Conservation (phyloP, 257 asterid genomes). For the Cinchona pubescens region DNA sequence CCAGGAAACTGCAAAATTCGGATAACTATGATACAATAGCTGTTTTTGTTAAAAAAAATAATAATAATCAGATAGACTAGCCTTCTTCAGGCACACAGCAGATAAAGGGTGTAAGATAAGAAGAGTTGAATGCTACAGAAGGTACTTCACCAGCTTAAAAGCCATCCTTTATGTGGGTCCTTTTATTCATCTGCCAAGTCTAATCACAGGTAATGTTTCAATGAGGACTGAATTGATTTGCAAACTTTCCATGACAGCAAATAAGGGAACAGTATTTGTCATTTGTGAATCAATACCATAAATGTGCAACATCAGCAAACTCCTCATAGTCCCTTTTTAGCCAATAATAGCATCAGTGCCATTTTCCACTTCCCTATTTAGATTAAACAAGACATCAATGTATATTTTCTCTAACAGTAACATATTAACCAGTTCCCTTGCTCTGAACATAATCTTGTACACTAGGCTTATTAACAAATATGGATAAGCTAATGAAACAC, state of each 20-base stretch:
- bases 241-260: neutral
- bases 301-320: neutral
- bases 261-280: no score
- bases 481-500: neutral
- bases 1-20: constrained; percentile 70
- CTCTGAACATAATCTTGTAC: neutral
- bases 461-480: neutral
- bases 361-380: no score
- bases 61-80: neutral
- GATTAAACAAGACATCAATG: neutral
- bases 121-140: neutral
- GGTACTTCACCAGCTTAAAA: constrained; percentile 46
- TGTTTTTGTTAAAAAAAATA: no score
- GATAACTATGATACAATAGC: no score
- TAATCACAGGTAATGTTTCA: constrained; percentile 71
- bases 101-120: neutral
- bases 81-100: no score
- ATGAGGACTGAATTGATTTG: constrained; percentile 43
- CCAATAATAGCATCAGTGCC: no score
- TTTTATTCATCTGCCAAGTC: constrained; percentile 78
- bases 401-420: neutral
- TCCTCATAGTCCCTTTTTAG: no score
- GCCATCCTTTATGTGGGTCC: constrained; percentile 78
- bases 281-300: no score
- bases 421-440: neutral